Conservation (phyloP, 208 protist genomes). For the Trypanosoma rangeli region DNA sequence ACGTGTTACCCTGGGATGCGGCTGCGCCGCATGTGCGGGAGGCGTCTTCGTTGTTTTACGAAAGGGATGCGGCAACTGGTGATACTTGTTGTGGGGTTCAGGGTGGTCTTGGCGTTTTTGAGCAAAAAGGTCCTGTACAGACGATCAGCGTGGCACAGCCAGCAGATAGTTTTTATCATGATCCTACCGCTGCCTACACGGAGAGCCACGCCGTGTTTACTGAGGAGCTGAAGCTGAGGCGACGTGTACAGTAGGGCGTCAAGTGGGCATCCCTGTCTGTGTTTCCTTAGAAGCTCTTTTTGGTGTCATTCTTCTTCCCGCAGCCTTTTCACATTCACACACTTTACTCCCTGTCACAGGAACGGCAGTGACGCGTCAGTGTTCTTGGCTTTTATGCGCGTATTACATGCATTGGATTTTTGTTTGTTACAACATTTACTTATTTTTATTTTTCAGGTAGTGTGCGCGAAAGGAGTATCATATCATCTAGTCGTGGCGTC, state of each 20-base stretch:
- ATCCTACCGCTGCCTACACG: constrained; percentile 76
- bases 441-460: background rate
- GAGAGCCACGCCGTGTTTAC: constrained; percentile 86
- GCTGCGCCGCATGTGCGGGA: constrained; percentile 71
- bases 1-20: constrained; percentile 59
- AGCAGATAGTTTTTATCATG: constrained; percentile 82
- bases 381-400: background rate
- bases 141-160: constrained; percentile 56
- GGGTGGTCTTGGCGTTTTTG: constrained; percentile 45
- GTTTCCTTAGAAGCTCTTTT: constrained; percentile 15
- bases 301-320: constrained; percentile 14
- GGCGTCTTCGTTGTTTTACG: constrained; percentile 69
- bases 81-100: constrained; percentile 2
- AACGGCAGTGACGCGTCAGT: background rate
- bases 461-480: no score
- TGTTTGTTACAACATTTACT: background rate
- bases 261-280: background rate
- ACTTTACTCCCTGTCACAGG: background rate
- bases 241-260: constrained; percentile 14
- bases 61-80: constrained; percentile 18
- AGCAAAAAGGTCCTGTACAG: constrained; percentile 32
- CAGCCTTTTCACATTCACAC: background rate
- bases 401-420: background rate
- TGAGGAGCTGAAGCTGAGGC: constrained; percentile 68
- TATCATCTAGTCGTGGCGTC: background rate